Conservation (phyloP, 495 filamentous ascomycete species). For the Endocarpon pusillum region DNA sequence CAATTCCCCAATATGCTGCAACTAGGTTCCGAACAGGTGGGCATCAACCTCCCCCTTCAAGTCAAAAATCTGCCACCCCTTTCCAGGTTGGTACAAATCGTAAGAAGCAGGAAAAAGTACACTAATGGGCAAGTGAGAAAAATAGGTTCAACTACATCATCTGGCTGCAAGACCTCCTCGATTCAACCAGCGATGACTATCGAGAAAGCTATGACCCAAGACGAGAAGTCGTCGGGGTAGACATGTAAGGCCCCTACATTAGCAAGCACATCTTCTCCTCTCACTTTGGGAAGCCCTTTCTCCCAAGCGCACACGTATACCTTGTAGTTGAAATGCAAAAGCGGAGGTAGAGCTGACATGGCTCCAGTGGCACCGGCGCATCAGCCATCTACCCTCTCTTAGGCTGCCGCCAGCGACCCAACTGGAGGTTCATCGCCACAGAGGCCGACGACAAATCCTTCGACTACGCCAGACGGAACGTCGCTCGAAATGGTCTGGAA, state of each 20-base stretch:
- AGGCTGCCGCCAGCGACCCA: conserved; percentile 44
- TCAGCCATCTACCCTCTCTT: conserved; percentile 84
- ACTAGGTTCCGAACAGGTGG: conserved; percentile 50
- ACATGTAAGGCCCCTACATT: conserved; percentile 51
- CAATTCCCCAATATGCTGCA: not conserved
- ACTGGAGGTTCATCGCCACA: conserved; percentile 46
- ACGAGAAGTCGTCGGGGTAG: conserved; percentile 51
- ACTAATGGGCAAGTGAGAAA: no score
- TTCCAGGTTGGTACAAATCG: no score
- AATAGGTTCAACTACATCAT: conserved; percentile 79
- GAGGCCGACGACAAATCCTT: conserved; percentile 69
- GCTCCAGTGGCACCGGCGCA: conserved; percentile 58
- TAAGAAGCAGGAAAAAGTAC: no score
- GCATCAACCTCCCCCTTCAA: not conserved
- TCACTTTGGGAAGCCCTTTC: no score
- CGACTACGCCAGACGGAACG: conserved; percentile 43
- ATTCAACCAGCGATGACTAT: conserved; percentile 43
- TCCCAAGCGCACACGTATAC: not conserved
- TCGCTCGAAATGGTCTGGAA: conserved; percentile 43
- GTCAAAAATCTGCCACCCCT: conserved; percentile 4
- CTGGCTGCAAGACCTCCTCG: conserved; percentile 76
- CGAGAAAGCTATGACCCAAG: conserved; percentile 36
- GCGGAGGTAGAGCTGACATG: no score
- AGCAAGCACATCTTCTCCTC: no score
- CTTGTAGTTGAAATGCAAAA: no score